Evolutionary conservation across 78 protist genomes (phyloP), one percentile per base, ranked within the genome.

Genomic region (Chrysochromulina tobinii): DNA sequence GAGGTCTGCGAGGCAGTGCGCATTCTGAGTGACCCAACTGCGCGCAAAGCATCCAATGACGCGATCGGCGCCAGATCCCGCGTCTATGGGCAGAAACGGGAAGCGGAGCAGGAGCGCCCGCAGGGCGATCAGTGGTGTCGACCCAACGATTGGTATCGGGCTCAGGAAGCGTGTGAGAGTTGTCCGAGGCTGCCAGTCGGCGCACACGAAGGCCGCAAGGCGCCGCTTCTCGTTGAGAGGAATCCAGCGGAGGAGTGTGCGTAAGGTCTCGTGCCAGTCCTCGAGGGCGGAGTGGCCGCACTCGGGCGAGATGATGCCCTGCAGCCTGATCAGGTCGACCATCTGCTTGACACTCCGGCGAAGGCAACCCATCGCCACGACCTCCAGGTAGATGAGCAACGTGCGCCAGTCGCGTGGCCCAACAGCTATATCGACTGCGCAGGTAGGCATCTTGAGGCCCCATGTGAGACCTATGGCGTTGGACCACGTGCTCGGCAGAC

Each of bases 41-140:
- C 1, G 1, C 4, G 83, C 55, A 14, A 75, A 75, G 38, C 1
- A n/a, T 54, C 58, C 57, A 3, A 75, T 75, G 27, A 75, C 83
- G 58, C 83, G 54, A 57, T 75, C 83, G n/a, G 83, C 83, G 83
- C 83, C 83, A 50, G 54, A 27, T 18, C 83, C 83, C 12, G 83
- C 83, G 83, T 75, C 83, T 54, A 75, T 75, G 51, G 83, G 83
- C 21, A 75, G 83, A 23, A 75, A 75, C 51, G 83, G 83, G 57
- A 75, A 75, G 14, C 21, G 51, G 20, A 75, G 58, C 11, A 75
- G 83, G 3, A 75, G 51, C 58, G 1, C 11, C 12, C 83, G 83
- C n/a, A 75, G 57, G 11, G 83, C 83, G 58, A 1, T 11, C 25
- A 17, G 23, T 1, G 83, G 83, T 1, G 15, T 50, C 25, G 54